Base-by-base conservation (phyloP, 345 rosid species). In the Ceriops decandra region DNA sequence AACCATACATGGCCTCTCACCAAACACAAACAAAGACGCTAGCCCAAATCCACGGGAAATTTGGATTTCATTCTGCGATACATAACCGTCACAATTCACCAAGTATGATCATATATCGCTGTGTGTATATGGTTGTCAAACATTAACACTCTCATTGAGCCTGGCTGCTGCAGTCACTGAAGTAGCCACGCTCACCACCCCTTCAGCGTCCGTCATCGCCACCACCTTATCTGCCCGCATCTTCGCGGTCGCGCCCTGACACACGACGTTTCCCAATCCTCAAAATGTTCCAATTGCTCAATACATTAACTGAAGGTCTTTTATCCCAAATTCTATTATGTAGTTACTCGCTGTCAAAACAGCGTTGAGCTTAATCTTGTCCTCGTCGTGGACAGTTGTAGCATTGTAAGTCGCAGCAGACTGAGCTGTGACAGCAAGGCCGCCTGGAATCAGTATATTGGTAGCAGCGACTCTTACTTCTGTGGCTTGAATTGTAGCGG, bases 401-500 rank as follows among this genome's bases (percentile, higher is more conserved):
- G 86, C 87, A 26, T 91, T 89, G 72, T 75, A 78, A 60, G 68
- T 63, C 0, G 87, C 91, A 4, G 96, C 89, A 1, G 91, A 86
- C n/a, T 88, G 89, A 22, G 97, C 93, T 0, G 86, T 59, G 36
- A 92, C 84, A 0, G 90, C 87, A 4, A 88, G 71, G 17, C 96
- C 90, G 38, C 86, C 89, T 0, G 85, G 85, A 56, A 64, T 52
- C 11, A 80, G 70, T 17, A 71, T 77, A 22, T 70, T 88, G 46
- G 75, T 73, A 7, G 93, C 89, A 0, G 88, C 81, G 27, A 92
- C 91, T 84, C 95, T 77, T 5, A 79, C 84, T 68, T 90, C 95
- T 0, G 93, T 90, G 0, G 91, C 90, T 60, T 87, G 98, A 62
- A 90, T 88, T 4, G 96, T 96, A 0, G 92, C 86, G 0, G 88